phyloP scores from a whole-genome alignment of 345 rosid genomes.

The Bruguiera parviflora region DNA sequence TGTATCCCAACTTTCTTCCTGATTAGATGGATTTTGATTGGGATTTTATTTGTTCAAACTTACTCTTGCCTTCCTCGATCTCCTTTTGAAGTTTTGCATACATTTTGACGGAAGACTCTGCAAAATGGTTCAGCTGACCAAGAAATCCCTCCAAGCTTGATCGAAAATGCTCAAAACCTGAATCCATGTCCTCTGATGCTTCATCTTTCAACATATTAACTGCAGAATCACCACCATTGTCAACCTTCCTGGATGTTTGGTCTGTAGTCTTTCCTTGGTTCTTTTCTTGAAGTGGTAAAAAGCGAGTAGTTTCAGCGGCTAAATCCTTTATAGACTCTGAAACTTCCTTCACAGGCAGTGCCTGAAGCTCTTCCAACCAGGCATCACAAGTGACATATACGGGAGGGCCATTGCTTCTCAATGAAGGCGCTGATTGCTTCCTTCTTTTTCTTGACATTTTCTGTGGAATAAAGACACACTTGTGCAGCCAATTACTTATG shows the following conservation, averaged over 20 bases:
- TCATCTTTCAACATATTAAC: conserved; percentile 48
- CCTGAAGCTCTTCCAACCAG: conserved; percentile 63
- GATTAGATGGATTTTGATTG: conserved; percentile 17
- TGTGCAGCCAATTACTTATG: conserved; percentile 66
- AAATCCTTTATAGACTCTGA: conserved; percentile 56
- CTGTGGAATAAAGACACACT: conserved; percentile 47
- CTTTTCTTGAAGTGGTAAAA: conserved; percentile 78
- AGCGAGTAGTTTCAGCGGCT: conserved; percentile 53
- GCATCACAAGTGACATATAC: conserved; percentile 62
- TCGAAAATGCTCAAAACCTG: conserved; percentile 53
- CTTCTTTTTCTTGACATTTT: conserved; percentile 39
- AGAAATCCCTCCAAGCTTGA: conserved; percentile 55
- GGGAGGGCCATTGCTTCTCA: conserved; percentile 58
- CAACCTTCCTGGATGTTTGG: conserved; percentile 31
- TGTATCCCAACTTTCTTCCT: background rate
- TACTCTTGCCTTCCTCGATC: conserved; percentile 46
- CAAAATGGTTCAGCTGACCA: conserved; percentile 46
- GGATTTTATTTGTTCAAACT: conserved; percentile 29
- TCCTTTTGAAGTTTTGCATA: conserved; percentile 43
- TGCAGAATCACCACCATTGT: conserved; percentile 32
- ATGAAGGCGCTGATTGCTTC: conserved; percentile 12
- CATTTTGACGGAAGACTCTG: conserved; percentile 52
- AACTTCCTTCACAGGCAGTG: conserved; percentile 54
- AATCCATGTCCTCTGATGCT: conserved; percentile 45
- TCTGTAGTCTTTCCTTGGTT: conserved; percentile 44